Evolutionary conservation across 306 rosid species (phyloP).

Genomic region (Sphenostylis stenocarpa): DNA sequence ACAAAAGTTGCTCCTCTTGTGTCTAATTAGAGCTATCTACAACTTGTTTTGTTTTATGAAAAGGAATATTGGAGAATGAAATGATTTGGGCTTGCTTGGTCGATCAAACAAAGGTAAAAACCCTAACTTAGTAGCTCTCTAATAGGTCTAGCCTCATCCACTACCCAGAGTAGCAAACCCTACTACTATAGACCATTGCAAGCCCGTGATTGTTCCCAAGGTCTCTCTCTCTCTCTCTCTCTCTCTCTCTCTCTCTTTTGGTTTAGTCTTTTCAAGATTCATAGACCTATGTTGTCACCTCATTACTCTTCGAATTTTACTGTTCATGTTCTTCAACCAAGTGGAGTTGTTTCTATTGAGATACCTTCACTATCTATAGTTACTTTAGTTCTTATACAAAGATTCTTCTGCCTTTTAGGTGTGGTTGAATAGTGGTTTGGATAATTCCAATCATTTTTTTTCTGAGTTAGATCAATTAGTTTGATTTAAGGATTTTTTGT

Average conservation of each 20-base stretch:
- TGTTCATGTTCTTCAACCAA: neutral
- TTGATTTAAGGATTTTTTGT: no score
- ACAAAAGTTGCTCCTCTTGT: neutral
- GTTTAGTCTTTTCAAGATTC: neutral
- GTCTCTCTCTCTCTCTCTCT: no score
- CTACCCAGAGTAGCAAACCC: neutral
- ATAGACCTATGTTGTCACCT: neutral
- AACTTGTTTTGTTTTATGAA: neutral
- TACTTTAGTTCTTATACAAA: neutral
- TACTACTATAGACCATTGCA: neutral
- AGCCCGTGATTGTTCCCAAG: neutral
- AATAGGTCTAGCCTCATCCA: neutral
- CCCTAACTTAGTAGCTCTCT: neutral
- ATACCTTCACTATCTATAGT: no score
- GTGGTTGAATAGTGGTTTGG: neutral
- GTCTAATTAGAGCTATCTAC: neutral
- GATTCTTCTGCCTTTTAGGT: neutral
- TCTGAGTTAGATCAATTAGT: neutral
- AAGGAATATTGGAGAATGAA: neutral
- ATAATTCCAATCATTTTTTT: neutral
- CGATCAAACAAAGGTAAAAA: neutral
- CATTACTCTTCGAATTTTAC: neutral
- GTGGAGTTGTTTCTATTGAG: neutral
- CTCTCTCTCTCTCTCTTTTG: neutral
- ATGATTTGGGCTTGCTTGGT: slow-evolving; percentile 18